Evolutionary conservation across 352 stramenopile genomes (phyloP), one percentile per base, ranked within the genome.

Genomic region (Phytophthora hibernalis): DNA sequence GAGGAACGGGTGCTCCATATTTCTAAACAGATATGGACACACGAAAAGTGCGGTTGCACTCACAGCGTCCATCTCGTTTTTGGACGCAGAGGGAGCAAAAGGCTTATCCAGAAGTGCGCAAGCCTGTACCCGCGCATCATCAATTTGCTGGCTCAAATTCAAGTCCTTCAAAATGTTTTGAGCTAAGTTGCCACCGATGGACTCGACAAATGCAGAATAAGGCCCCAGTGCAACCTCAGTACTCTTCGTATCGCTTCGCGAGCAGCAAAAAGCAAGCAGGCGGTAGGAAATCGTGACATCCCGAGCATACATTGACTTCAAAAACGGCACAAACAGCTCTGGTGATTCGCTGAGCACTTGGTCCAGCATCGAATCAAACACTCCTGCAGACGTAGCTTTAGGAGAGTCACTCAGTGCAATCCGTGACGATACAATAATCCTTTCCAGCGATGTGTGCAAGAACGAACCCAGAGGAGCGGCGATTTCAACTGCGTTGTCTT

Each of bases 331-430:
- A 56, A 87, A 93, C 9, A 93, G 58, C 13, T 92, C 82, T 16
- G 77, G 69, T 2, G 82, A 67, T 42, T 93, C 84, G 35, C 78
- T 89, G 28, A 96, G 64, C 16, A 93, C 81, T 68, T 93, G 87
- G 35, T 96, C 85, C 44, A 96, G 66, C 69, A 96, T 87, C 22
- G 80, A 94, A 65, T 92, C 82, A 38, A 94, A 86, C 3, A 93
- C 79, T 5, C 82, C 72, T 20, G 81, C 77, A 26, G 79, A 89
- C 9, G 82, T 91, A 21, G 68, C 76, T 56, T 90, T 92, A 1
- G 84, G 82, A 10, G 80, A 76, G 45, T 83, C 74, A 40, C 67
- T 90, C 52, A 89, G 54, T 11, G 80, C 77, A 74, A 94, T 89
- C 44, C 78, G 83, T 33, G 86, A 92, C 5, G 84, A 87, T n/a